These are phyloP conservation scores for Wickerhamomyces hampshirensis DNA, from an alignment of 805 yeast genomes.

Conservation along the genomic window DNA sequence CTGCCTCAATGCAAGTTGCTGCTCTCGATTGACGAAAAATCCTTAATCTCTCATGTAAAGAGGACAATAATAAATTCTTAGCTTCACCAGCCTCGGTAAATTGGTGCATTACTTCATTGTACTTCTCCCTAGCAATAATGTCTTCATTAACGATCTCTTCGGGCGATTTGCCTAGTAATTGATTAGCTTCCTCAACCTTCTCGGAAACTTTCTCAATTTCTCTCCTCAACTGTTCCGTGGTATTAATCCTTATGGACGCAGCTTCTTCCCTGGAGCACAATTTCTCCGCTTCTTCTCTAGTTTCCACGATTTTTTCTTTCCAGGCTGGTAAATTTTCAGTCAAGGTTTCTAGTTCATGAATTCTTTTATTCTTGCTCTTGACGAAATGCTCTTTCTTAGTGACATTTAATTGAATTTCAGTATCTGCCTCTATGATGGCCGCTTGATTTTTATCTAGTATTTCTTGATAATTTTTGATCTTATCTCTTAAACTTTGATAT, in stretches of 20 bases:
- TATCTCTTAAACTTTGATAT: conserved; percentile 14
- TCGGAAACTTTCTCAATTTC: conserved; percentile 44
- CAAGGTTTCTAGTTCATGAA: conserved; percentile 19
- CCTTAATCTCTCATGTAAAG: conserved; percentile 39
- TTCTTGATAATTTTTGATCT: conserved; percentile 22
- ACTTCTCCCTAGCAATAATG: conserved; percentile 37
- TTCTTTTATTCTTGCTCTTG: conserved; percentile 13
- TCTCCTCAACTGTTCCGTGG: conserved; percentile 41
- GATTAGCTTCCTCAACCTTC: conserved; percentile 49
- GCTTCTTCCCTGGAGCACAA: conserved; percentile 48
- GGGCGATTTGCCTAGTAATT: conserved; percentile 46
- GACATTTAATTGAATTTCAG: conserved; percentile 10
- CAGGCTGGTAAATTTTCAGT: conserved; percentile 17
- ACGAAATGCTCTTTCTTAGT: conserved; percentile 14
- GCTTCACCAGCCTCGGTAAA: conserved; percentile 32
- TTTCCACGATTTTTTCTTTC: conserved; percentile 10
- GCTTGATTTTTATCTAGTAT: conserved; percentile 15
- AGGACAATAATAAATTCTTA: conserved; percentile 28
- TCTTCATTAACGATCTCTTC: conserved; percentile 50
- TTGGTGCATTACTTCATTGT: conserved; percentile 37
- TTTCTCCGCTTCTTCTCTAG: conserved; percentile 28
- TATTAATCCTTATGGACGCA: conserved; percentile 32
- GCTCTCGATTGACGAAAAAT: conserved; percentile 37
- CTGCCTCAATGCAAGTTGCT: conserved; percentile 43
- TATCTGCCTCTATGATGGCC: conserved; percentile 5